A percentile compares a stretch with the other conserved stretches of the same genome.
These are phyloP conservation scores for Penicillium tannophilum DNA, from an alignment of 495 filamentous ascomycete species.

Conservation along the genomic window DNA sequence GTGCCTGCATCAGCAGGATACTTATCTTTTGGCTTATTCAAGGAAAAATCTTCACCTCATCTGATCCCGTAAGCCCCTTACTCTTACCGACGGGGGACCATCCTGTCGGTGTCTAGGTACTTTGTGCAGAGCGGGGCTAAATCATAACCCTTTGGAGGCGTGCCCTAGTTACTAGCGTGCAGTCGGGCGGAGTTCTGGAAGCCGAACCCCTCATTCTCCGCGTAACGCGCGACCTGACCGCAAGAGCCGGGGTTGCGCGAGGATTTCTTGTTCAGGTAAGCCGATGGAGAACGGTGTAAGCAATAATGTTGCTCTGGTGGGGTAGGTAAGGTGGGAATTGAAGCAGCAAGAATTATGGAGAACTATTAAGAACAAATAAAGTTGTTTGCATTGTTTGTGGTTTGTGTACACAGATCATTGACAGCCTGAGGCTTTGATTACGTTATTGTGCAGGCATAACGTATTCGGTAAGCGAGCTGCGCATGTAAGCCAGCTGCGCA, in stretches of 20 bases:
- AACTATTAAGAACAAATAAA: neutral
- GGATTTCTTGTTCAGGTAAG: neutral
- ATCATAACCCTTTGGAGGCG: constrained; percentile 12
- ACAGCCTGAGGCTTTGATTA: neutral
- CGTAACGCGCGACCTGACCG: constrained; percentile 13
- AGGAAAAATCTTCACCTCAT: constrained; percentile 7
- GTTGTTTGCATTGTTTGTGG: neutral
- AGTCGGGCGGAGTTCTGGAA: constrained; percentile 18
- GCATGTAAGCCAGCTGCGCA: too few relatives aligned
- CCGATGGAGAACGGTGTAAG: neutral
- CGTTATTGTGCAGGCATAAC: neutral
- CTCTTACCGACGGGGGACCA: constrained; percentile 7
- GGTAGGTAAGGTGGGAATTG: neutral
- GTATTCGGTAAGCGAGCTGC: too few relatives aligned
- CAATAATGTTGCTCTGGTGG: neutral
- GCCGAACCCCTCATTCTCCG: constrained; percentile 21
- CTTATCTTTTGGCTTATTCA: neutral
- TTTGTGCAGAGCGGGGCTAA: constrained; percentile 15
- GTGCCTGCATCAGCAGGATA: neutral
- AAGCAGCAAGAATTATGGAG: neutral
- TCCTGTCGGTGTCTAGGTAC: constrained; percentile 3
- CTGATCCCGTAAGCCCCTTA: constrained; percentile 2
- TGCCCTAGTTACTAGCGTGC: neutral
- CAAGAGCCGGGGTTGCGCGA: neutral
- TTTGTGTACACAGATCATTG: neutral